Base-by-base conservation (phyloP, 2,329 filamentous ascomycete species). In the Plenodomus biglobosus region DNA sequence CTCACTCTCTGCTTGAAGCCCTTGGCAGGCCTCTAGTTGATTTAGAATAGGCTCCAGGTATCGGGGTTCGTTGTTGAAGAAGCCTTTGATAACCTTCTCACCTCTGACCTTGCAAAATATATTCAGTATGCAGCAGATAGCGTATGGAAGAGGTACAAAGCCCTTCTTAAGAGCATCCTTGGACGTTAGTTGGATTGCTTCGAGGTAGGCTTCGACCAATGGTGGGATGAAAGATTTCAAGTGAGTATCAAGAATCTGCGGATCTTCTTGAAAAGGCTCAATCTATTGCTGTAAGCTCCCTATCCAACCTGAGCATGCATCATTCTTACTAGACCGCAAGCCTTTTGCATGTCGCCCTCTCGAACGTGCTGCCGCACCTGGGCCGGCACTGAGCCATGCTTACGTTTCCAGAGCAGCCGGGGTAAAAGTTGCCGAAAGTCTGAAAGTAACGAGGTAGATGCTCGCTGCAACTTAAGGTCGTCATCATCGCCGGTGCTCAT, bases 101-200 rank as follows among this genome's bases (percentile, higher is more conserved):
- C 94, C 92, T 44, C 94, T 84, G 42, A 97, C 87, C 73, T 99
- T 99, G 79, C 91, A 96, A 52, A 99, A 87, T 0, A 86, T 87
- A 68, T 97, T 97, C 30, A 99, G 72, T 2, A 97, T 78, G 53
- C 81, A 83, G 69, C 87, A 90, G 46, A 95, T 85, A 3, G 90
- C 91, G 52, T 68, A 61, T 13, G 61, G 65, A 35, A 63, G 59
- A 27, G 64, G 72, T 44, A 62, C 44, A 37, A 53, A 61, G 32
- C 54, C 59, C 38, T 66, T 62, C 40, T 56, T 64, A 13, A 46
- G 38, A 6, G 52, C 52, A 15, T 55, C 52, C 38, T 22, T 48
- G 10, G 51, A 30, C 64, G 71, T 17, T 61, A 53, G 19, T 45
- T 76, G 75, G 8, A 91, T 74, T 61, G 84, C 85, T 44, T 84